Base-by-base conservation (phyloP, 352 stramenopile species). In the Pythium chondricola region DNA sequence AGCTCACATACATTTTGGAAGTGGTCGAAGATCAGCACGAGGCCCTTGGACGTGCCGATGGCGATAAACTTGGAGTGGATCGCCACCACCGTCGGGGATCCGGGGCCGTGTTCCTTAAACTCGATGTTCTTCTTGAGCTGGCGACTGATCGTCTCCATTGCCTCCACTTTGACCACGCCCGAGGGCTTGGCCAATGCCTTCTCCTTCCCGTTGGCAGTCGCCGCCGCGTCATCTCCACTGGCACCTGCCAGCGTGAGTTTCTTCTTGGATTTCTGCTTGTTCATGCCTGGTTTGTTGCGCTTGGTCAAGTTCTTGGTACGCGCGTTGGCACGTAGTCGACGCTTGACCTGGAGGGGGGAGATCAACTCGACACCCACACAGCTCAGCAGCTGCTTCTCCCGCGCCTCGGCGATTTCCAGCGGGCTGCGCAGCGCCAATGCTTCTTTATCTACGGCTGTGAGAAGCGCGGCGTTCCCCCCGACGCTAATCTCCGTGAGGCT, bases 21-120 rank as follows among this genome's bases (percentile, higher is more conserved):
- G 56, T 98, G 87, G 63, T 98, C 95, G 62, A 98, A 98, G 29
- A 98, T 88, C 37, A 97, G 80, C 41, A 98, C 83, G 8, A 96
- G 68, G 2, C 94, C 93, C 45, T 90, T 88, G 61, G 95, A 97
- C 36, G 92, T 98, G 29, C 94, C 95, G 50, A 98, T 91, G 2
- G 94, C 90, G 60, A 98, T 98, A 55, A 98, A 98, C 74, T 97
- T 97, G 52, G 88, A 95, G 68, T 97, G 93, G 44, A 98, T 95
- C 9, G 91, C 92, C 26, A 98, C 71, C 29, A 95, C 85, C 0
- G 93, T 98, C 8, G 95, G 95, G 6, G 84, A 88, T 0, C 89
- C 89, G 0, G 88, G 84, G 0, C 88, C 89, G 53, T 95, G 86
- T 54, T 95, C 82, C 41, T 93, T 88, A 36, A 93, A 96, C 71